Base-by-base conservation (phyloP, 1,284 basidiomycete species). In the Cryptococcus amylolentus region DNA sequence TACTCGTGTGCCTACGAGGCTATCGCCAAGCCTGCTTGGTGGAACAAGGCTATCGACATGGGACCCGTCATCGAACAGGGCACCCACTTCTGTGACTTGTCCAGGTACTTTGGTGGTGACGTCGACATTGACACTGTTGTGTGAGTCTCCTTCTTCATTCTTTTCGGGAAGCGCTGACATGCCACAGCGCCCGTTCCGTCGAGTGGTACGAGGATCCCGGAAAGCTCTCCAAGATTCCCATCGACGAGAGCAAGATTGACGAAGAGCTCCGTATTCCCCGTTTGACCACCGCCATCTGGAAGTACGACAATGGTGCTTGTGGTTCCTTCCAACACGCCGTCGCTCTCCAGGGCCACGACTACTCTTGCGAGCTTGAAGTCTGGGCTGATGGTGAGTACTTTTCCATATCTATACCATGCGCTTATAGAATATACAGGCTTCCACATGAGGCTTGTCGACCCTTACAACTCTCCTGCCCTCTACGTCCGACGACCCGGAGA, bases 31-130 rank as follows among this genome's bases (percentile, higher is more conserved):
- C 86, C 85, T 5, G 90, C 93, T 67, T 96, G 96, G 95, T 98
- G 96, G 96, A 88, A 95, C 83, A 98, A 98, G 80, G 84, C 87
- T 26, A 89, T 72, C 55, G 76, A 75, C 60, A 77, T 77, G 77
- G 95, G 95, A 39, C 95, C 95, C 13, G 86, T 98, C 70, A 84
- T 98, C 60, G 96, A 98, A 78, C 95, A 98, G 79, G 95, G 90
- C 42, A 98, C 96, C 8, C 95, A 86, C 73, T 84, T 86, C 68
- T 81, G 81, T 68, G 77, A 77, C 61, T 62, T 77, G 53, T 94
- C 91, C 52, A 88, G 95, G 66, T 98, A 98, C 83, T 98, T 98
- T 77, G 95, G 94, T 54, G 95, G 95, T 44, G 95, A 98, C 68
- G 92, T 98, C 56, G 89, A 96, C 71, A 86, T 95, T 60, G 79